phyloP scores from a whole-genome alignment of 805 yeast genomes.

The Saturnispora besseyi region DNA sequence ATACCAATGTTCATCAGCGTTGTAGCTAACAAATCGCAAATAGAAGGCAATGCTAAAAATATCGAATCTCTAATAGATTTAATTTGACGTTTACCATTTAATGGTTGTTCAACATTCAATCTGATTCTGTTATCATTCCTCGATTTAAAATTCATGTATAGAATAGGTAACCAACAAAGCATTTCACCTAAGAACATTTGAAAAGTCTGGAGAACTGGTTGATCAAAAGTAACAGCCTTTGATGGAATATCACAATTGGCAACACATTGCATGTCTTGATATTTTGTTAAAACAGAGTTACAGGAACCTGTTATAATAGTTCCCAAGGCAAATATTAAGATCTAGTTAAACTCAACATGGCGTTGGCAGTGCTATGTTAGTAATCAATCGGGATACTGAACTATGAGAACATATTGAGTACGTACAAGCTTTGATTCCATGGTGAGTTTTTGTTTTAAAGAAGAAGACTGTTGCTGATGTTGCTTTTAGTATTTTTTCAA shows the following conservation, averaged over 20 bases:
- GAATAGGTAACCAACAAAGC: conserved; percentile 29
- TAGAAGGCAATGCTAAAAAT: conserved; percentile 50
- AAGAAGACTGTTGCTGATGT: no score
- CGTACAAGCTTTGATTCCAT: no score
- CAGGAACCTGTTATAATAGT: conserved; percentile 61
- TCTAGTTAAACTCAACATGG: conserved; percentile 11
- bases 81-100: conserved; percentile 10
- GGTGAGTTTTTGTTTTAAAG: no score
- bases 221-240: conserved; percentile 49
- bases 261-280: conserved; percentile 69
- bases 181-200: conserved; percentile 78
- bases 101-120: conserved; percentile 3
- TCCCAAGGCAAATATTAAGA: conserved; percentile 34
- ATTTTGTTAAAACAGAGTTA: conserved; percentile 67
- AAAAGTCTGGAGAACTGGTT: conserved; percentile 69
- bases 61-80: conserved; percentile 22
- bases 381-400: background rate
- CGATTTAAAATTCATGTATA: conserved; percentile 1
- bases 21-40: conserved; percentile 65
- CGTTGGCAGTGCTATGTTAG: background rate
- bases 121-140: background rate
- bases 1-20: conserved; percentile 72
- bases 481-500: no score
- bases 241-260: conserved; percentile 41
- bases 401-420: background rate